A percentile compares a stretch with the other conserved stretches of the same genome.
phyloP scores from a whole-genome alignment of 139 green algal genomes.

The Picochlorum costavermella region DNA sequence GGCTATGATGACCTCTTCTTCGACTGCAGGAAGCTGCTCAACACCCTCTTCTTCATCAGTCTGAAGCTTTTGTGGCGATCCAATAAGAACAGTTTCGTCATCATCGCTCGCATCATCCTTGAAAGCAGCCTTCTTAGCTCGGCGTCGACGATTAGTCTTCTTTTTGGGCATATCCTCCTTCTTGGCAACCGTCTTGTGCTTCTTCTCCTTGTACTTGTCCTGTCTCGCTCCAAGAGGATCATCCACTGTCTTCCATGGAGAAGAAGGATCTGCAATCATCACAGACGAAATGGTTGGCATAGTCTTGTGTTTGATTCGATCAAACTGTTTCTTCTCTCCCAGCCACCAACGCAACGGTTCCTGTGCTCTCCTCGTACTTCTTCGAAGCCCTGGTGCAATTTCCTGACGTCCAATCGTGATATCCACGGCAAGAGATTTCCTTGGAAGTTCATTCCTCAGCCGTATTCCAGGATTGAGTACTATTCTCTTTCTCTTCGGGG shows the following conservation, averaged over 20 bases:
- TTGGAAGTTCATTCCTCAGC: slow-evolving; percentile 24
- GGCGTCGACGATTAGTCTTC: too few species aligned
- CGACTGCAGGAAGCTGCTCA: background rate
- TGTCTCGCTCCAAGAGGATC: slow-evolving; percentile 11
- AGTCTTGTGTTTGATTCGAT: slow-evolving; percentile 21
- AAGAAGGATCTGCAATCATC: slow-evolving; percentile 18
- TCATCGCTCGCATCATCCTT: background rate
- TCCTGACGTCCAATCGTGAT: slow-evolving; percentile 17
- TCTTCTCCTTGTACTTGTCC: slow-evolving; percentile 1
- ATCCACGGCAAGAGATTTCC: slow-evolving; percentile 11
- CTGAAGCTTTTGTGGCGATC: background rate
- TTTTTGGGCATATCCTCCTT: background rate
- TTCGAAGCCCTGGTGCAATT: slow-evolving; percentile 20
- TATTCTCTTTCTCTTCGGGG: background rate
- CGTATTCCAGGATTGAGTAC: slow-evolving; percentile 13
- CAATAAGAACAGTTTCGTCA: slow-evolving; percentile 2
- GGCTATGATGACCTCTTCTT: background rate
- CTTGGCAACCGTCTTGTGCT: background rate
- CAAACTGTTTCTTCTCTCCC: slow-evolving; percentile 25
- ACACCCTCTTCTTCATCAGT: too few species aligned
- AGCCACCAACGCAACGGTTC: slow-evolving; percentile 34
- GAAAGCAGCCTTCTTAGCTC: background rate
- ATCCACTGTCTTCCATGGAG: slow-evolving; percentile 25
- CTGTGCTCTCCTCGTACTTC: slow-evolving; percentile 8
- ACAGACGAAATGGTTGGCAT: slow-evolving; percentile 27